These are phyloP conservation scores for Cornus florida DNA, from an alignment of 148 eudicot genomes.

Conservation along the genomic window DNA sequence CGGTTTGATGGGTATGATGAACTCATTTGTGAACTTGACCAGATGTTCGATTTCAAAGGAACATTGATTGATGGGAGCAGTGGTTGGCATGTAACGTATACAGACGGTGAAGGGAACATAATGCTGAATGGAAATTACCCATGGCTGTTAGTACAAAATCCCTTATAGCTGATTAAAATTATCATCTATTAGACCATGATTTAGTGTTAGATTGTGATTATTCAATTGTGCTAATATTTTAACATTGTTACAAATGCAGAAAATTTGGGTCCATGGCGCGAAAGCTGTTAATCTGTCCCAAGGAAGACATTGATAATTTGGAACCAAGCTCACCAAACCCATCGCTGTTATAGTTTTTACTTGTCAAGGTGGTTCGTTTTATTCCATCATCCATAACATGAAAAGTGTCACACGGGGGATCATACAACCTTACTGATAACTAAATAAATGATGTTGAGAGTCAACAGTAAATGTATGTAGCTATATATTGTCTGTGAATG, in stretches of 20 bases:
- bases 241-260: conserved; percentile 2
- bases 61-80: conserved; percentile 5
- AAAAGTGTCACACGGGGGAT: neutral
- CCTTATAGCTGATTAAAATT: neutral
- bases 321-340: conserved; percentile 2
- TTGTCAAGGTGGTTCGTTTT: neutral
- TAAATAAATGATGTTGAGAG: too few species aligned
- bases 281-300: conserved; percentile 22
- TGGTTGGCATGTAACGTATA: conserved; percentile 13
- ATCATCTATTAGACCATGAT: neutral
- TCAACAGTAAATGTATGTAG: neutral
- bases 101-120: conserved; percentile 14
- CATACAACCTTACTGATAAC: too few species aligned
- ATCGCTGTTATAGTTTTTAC: neutral
- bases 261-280: conserved; percentile 13
- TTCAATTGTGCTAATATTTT: neutral
- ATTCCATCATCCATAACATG: neutral
- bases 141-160: conserved; percentile 17
- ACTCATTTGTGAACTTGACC: conserved; percentile 20
- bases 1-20: conserved; percentile 14
- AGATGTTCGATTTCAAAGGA: conserved; percentile 16
- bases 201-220: neutral
- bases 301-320: conserved; percentile 16
- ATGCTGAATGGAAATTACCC: conserved; percentile 20
- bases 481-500: neutral